These are phyloP conservation scores for Dimargaris xerosporica DNA, from an alignment of 192 early-diverging fungal genomes.

Conservation along the genomic window DNA sequence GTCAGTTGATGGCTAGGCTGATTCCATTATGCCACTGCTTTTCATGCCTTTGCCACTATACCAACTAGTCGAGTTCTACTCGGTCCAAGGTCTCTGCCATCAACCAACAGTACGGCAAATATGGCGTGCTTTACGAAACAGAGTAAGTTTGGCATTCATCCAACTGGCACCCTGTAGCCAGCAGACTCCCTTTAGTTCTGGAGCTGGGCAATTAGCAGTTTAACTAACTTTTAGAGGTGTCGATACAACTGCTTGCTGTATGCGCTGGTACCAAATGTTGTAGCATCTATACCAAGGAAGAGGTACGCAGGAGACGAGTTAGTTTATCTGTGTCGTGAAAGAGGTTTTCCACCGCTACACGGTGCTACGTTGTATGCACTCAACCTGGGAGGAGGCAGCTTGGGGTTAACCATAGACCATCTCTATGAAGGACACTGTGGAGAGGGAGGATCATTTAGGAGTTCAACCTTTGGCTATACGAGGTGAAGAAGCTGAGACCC, in stretches of 20 bases:
- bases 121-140: constrained; percentile 33
- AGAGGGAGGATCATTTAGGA: constrained; percentile 22
- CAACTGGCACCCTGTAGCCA: not conserved
- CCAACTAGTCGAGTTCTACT: constrained; percentile 27
- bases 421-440: not conserved
- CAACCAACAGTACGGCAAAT: constrained; percentile 26
- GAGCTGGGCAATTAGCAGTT: not conserved
- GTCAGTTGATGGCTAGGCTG: not conserved
- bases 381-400: not conserved
- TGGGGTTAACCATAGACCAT: not conserved
- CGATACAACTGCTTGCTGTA: too few species aligned
- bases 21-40: not conserved
- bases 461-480: constrained; percentile 38
- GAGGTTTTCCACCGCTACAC: not conserved
- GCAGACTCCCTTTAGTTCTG: not conserved
- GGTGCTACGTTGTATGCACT: not conserved
- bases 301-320: constrained; percentile 12
- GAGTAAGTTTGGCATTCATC: constrained; percentile 23
- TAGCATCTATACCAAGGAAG: constrained; percentile 25
- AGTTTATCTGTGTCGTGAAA: not conserved
- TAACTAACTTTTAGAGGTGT: not conserved
- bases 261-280: not conserved
- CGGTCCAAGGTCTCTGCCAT: constrained; percentile 15
- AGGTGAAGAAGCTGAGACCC: constrained; percentile 29
- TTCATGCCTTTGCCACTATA: constrained; percentile 9